Evolutionary conservation across 2,329 filamentous ascomycete species (phyloP).

Genomic region (Talaromyces sp.): DNA sequence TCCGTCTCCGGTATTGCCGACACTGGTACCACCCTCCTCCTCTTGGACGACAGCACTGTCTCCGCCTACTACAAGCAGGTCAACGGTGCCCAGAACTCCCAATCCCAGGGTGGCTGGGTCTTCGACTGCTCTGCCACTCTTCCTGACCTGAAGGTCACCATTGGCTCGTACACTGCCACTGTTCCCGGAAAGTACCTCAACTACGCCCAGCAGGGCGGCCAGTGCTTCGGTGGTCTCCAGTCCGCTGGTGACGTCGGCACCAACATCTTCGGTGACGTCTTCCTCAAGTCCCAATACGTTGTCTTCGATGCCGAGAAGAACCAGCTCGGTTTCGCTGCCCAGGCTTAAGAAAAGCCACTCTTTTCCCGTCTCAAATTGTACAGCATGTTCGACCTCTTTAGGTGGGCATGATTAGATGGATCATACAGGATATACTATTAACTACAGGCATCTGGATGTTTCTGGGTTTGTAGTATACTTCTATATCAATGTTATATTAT

Average conservation of each 20-base stretch:
- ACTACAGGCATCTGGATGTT: not conserved
- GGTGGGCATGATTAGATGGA: not conserved
- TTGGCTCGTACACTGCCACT: constrained; percentile 45
- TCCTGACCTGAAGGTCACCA: constrained; percentile 50
- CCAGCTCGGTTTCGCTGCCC: constrained; percentile 45
- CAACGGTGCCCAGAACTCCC: constrained; percentile 35
- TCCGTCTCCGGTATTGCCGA: constrained; percentile 58
- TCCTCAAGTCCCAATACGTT: constrained; percentile 72
- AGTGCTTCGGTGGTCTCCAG: constrained; percentile 75
- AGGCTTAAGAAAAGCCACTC: constrained; percentile 20
- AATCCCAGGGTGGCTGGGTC: constrained; percentile 49
- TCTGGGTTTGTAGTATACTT: not conserved
- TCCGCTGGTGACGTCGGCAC: constrained; percentile 52
- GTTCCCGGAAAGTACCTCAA: constrained; percentile 54
- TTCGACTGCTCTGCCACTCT: constrained; percentile 48
- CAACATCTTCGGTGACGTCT: constrained; percentile 70
- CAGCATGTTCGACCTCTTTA: not conserved
- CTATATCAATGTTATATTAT: not conserved
- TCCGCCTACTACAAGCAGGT: constrained; percentile 57
- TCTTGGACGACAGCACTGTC: constrained; percentile 51
- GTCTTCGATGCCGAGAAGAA: constrained; percentile 58
- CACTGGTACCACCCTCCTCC: constrained; percentile 64
- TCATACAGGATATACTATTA: not conserved
- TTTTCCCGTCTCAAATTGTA: not conserved
- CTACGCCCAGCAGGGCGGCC: constrained; percentile 36